Evolutionary conservation across 108 stramenopile genomes (phyloP).

Genomic region (Tribonema minus): DNA sequence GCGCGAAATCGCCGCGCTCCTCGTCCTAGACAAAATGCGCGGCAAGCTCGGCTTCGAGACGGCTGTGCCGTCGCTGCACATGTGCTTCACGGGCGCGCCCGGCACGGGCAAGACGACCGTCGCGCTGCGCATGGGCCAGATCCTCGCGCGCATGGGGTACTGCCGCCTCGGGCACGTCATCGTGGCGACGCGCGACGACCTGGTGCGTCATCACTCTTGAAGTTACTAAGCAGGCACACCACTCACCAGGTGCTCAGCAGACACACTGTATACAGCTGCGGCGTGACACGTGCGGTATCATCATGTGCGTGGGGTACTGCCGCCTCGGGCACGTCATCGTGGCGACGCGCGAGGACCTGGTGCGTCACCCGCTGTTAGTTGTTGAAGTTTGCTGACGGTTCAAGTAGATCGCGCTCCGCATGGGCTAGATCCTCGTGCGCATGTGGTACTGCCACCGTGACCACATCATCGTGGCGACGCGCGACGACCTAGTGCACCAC

Average conservation of each 20-base stretch:
- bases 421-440: conserved; percentile 95
- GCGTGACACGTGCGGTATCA: too few species aligned
- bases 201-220: too few species aligned
- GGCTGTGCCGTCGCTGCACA: conserved; percentile 91
- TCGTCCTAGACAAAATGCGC: conserved; percentile 96
- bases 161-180: conserved; percentile 91
- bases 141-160: conserved; percentile 96
- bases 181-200: conserved; percentile 92
- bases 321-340: conserved; percentile 90
- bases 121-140: conserved; percentile 95
- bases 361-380: too few species aligned
- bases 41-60: conserved; percentile 94
- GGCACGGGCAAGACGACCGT: conserved; percentile 98
- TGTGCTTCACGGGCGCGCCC: conserved; percentile 91
- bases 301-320: conserved; percentile 94
- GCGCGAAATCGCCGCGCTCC: conserved; percentile 91
- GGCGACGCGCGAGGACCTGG: conserved; percentile 93
- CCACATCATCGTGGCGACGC: conserved; percentile 92
- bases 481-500: conserved; percentile 96
- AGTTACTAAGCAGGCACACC: too few species aligned
- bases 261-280: too few species aligned
- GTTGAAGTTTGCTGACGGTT: too few species aligned
- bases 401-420: conserved; percentile 90
- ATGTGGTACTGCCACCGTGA: conserved; percentile 95
- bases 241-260: too few species aligned